These are phyloP conservation scores for Penicillium soppii DNA, from an alignment of 495 filamentous ascomycete genomes.

Conservation along the genomic window DNA sequence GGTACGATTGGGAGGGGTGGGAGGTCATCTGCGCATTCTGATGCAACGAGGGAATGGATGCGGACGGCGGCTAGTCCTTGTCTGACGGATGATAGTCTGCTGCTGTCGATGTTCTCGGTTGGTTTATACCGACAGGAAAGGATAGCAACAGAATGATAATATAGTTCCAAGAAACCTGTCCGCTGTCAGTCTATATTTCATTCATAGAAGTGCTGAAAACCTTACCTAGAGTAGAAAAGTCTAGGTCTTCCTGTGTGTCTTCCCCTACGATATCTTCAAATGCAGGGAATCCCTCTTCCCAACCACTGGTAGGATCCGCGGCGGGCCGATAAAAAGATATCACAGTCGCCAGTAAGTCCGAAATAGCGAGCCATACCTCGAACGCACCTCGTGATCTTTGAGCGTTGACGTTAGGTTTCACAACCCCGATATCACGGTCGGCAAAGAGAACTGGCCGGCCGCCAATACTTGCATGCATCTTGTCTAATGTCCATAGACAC, in stretches of 20 bases:
- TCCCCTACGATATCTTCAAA: conserved; percentile 68
- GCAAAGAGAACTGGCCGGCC: conserved; percentile 65
- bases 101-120: conserved; percentile 23
- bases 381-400: conserved; percentile 33
- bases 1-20: conserved; percentile 64
- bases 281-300: conserved; percentile 59
- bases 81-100: conserved; percentile 54
- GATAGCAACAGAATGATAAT: conserved; percentile 70
- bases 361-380: conserved; percentile 53
- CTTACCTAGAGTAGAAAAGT: conserved; percentile 32
- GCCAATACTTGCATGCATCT: conserved; percentile 60
- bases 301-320: conserved; percentile 43
- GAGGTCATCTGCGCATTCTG: conserved; percentile 52
- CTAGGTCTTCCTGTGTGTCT: conserved; percentile 24
- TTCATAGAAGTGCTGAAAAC: not conserved
- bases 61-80: conserved; percentile 64
- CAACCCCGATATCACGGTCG: conserved; percentile 59
- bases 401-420: conserved; percentile 20
- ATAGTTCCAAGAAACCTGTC: conserved; percentile 61
- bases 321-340: conserved; percentile 66
- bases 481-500: conserved; percentile 67
- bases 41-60: conserved; percentile 59
- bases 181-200: not conserved
- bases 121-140: conserved; percentile 52
- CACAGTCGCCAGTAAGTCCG: conserved; percentile 58